phyloP scores from a whole-genome alignment of 805 yeast genomes.

The Candida berthetii region DNA sequence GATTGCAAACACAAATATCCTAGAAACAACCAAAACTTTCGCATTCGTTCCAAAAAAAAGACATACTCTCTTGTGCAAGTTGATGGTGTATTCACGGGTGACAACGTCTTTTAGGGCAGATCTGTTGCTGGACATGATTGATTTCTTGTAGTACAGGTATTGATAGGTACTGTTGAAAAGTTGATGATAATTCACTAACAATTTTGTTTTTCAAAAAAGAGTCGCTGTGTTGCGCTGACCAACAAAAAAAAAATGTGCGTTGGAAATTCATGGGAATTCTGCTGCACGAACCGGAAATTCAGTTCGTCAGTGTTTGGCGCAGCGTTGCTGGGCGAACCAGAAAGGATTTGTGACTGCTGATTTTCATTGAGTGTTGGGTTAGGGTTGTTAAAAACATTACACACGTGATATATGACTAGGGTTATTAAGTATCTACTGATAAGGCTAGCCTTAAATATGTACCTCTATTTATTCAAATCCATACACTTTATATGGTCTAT shows the following conservation, averaged over 20 bases:
- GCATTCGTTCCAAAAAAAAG: background rate
- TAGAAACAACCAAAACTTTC: background rate
- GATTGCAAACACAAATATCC: too few relatives aligned
- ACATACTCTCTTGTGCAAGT: conserved; percentile 98
- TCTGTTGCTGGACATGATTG: conserved; percentile 40
- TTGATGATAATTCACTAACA: background rate
- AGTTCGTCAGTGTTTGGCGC: background rate
- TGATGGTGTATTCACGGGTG: conserved; percentile 99
- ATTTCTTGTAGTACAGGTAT: conserved; percentile 12
- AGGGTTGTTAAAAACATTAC: background rate
- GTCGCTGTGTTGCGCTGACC: background rate
- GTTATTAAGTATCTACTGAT: too few relatives aligned
- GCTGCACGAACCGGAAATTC: background rate
- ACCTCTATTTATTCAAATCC: conserved; percentile 24
- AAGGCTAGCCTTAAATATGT: too few relatives aligned
- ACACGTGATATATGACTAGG: background rate
- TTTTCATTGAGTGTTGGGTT: background rate
- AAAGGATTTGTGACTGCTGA: background rate
- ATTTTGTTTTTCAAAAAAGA: conserved; percentile 1
- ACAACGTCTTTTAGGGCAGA: conserved; percentile 97
- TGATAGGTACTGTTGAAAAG: conserved; percentile 2
- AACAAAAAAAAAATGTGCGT: background rate
- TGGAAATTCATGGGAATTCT: background rate
- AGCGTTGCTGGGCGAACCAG: background rate
- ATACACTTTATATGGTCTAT: conserved; percentile 22